phyloP scores from a whole-genome alignment of 1,284 basidiomycete species.

The Psilocybe mexicana region DNA sequence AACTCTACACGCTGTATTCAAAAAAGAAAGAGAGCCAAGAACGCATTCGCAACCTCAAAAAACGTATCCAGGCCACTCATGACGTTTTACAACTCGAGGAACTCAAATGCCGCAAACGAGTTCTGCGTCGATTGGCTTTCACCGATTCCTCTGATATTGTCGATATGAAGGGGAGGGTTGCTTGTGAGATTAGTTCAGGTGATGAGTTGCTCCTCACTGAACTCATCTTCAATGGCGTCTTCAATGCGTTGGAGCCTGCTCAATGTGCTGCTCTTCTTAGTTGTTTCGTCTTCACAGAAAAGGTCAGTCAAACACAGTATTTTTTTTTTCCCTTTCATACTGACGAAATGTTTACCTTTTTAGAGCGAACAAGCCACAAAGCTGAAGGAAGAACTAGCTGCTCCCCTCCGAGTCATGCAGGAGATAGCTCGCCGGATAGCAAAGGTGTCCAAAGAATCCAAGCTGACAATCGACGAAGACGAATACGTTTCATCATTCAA shows the following conservation, averaged over 20 bases:
- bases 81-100: conserved; percentile 97
- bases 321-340: conserved; percentile 6
- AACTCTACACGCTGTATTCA: conserved; percentile 79
- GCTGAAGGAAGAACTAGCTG: conserved; percentile 90
- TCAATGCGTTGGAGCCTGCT: conserved; percentile 89
- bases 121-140: conserved; percentile 90
- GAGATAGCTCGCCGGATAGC: conserved; percentile 95
- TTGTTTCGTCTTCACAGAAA: conserved; percentile 97
- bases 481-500: conserved; percentile 97
- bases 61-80: conserved; percentile 86
- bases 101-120: conserved; percentile 93
- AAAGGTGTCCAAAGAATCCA: conserved; percentile 92
- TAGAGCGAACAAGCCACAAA: conserved; percentile 89
- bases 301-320: conserved; percentile 53
- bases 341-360: background rate
- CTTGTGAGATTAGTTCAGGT: conserved; percentile 97
- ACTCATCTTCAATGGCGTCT: conserved; percentile 96
- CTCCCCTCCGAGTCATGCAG: conserved; percentile 92
- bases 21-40: conserved; percentile 76
- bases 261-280: conserved; percentile 92
- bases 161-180: conserved; percentile 97
- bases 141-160: conserved; percentile 90
- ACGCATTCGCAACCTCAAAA: conserved; percentile 76
- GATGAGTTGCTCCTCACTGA: conserved; percentile 97
- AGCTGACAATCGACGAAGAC: conserved; percentile 87